Evolutionary conservation across 1,284 basidiomycete species (phyloP).

Genomic region (Mrakiaceae sp.): DNA sequence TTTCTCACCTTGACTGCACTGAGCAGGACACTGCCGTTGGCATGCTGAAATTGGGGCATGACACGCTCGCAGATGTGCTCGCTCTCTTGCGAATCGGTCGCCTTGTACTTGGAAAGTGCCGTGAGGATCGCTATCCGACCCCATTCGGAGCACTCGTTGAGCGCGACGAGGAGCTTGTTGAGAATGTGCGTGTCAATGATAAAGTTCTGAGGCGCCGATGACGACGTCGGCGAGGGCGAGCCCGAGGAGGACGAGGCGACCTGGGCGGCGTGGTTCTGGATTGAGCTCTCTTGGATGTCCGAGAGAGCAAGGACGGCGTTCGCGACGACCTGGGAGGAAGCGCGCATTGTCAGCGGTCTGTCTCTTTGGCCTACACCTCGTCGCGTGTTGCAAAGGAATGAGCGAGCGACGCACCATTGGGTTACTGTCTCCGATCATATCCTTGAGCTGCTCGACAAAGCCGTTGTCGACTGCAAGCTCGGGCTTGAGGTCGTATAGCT

Average conservation of each 20-base stretch:
- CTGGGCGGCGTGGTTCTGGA: slow-evolving; percentile 22
- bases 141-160: slow-evolving; percentile 99
- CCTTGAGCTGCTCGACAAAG: slow-evolving; percentile 76
- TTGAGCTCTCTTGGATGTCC: slow-evolving; percentile 64
- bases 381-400: not conserved
- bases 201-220: slow-evolving; percentile 43
- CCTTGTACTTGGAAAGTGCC: slow-evolving; percentile 70
- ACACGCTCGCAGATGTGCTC: slow-evolving; percentile 98
- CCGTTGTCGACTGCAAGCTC: slow-evolving; percentile 90
- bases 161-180: slow-evolving; percentile 81
- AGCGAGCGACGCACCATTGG: slow-evolving; percentile 62
- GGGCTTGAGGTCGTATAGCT: slow-evolving; percentile 92
- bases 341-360: no score
- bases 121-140: slow-evolving; percentile 86
- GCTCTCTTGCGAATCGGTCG: slow-evolving; percentile 74
- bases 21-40: slow-evolving; percentile 86
- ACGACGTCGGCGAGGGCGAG: slow-evolving; percentile 6
- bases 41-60: slow-evolving; percentile 96
- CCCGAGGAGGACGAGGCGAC: slow-evolving; percentile 11
- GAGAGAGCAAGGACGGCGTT: slow-evolving; percentile 95
- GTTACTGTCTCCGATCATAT: slow-evolving; percentile 89
- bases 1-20: slow-evolving; percentile 74
- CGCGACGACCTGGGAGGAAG: slow-evolving; percentile 66
- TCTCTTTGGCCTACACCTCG: no score
- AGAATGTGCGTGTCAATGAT: slow-evolving; percentile 69